Base-by-base conservation (phyloP, 2,329 filamentous ascomycete genomes). In the Verticillium nonalfalfae region DNA sequence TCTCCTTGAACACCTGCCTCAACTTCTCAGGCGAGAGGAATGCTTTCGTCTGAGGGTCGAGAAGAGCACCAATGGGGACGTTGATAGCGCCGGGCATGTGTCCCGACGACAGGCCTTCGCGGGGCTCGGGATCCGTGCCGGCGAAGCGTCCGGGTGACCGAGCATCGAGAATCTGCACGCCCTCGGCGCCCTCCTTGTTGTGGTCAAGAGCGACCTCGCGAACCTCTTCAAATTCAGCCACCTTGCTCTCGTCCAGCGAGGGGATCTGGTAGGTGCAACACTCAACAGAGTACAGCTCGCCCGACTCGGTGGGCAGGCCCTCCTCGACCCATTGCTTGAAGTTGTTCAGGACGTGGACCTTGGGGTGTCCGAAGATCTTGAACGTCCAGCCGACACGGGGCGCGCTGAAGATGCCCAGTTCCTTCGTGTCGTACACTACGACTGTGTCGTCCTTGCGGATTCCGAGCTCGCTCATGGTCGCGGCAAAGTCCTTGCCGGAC, bases 341-440 rank as follows among this genome's bases (percentile, higher is more conserved):
- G 78, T 99, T 99, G 79, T 99, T 96, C 60, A 99, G 78, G 18
- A 99, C 77, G 74, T 97, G 93, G 14, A 99, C 94, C 65, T 86
- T 89, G 55, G 86, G 80, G 73, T 99, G 95, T 1, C 95, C 95
- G 74, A 98, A 98, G 38, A 92, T 86, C 70, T 86, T 87, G 66
- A 99, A 80, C 1, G 94, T 99, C 95, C 95, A 99, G 61, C 88
- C 94, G 0, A 97, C 94, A 52, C 95, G 85, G 4, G 95, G 95
- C 1, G 94, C 95, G 68, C 90, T 95, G 78, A 99, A 96, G 63
- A 99, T 93, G 10, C 95, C 95, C 35, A 94, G 79, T 78, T 98
- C 93, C 65, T 91, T 89, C 34, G 87, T 89, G 73, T 99, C 95
- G 72, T 99, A 99, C 5, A 99, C 91, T 0, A 99, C 95, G 4